Base-by-base conservation (phyloP, 1,284 basidiomycete species). In the Rhodotorula glutinis region DNA sequence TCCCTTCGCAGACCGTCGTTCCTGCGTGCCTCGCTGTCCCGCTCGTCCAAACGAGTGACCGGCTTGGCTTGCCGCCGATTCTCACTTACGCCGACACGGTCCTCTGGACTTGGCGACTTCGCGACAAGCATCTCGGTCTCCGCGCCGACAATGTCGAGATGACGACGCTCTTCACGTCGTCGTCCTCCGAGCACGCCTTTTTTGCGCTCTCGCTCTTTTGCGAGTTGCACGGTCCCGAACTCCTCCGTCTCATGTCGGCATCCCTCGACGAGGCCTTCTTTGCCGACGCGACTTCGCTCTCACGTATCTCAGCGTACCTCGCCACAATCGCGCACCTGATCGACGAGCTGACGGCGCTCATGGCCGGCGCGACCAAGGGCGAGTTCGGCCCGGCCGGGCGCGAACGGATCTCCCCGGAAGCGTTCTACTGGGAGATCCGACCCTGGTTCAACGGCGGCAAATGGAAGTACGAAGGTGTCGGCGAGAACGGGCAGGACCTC, bases 41-140 rank as follows among this genome's bases (percentile, higher is more conserved):
- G 0, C 83, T 92, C 38, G 84, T 92, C n/a, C 82, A 85, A 71
- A 82, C 93, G 30, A 91, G 87, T 27, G 79, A 82, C 0, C 82
- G 89, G 58, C 85, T 98, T 21, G 88, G 89, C 67, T 80, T 98
- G 1, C 93, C 95, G 0, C 93, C 94, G 0, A 83, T 97, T 52
- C 83, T 95, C 55, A 97, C 93, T 2, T 98, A 96, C 76, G 90
- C 93, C 17, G 93, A 95, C 77, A 89, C 88, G 40, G 93, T 97
- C 3, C 83, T 98, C 11, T 98, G 93, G 82, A 96, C 97, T 77
- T 96, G 91, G 91, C 78, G 62, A 19, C 70, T 78, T 49, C 67
- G 73, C 25, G 75, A 80, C 63, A 70, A 75, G 13, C 40, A 73
- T 0, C 68, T 60, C 11, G 78, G 78, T 3, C 68, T 79, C 41